A percentile compares a stretch with the other conserved stretches of the same genome.
Evolutionary conservation across 1,139 yeast genomes (phyloP).

Genomic region (Magnusiomyces sp.): DNA sequence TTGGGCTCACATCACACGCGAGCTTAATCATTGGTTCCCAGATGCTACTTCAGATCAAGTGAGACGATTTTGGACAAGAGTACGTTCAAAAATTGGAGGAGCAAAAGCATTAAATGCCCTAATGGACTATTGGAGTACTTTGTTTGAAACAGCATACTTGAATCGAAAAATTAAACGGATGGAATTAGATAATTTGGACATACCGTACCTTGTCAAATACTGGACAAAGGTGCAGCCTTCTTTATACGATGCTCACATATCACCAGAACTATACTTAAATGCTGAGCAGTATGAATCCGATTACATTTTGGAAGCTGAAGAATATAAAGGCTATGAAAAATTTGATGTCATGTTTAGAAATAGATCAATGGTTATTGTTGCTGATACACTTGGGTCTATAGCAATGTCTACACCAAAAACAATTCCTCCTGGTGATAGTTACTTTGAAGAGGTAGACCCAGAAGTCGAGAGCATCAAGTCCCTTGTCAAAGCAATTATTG

Average conservation of each 20-base stretch:
- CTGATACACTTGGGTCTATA: slow-evolving; percentile 18
- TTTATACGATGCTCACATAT: slow-evolving; percentile 27
- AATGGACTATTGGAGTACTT: slow-evolving; percentile 49
- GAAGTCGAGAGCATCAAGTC: slow-evolving; percentile 26
- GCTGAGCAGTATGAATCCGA: slow-evolving; percentile 5
- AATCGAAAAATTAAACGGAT: slow-evolving; percentile 38
- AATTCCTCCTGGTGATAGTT: not conserved
- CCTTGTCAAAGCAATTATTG: slow-evolving; percentile 48
- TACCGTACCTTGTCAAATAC: slow-evolving; percentile 42
- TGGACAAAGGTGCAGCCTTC: slow-evolving; percentile 48
- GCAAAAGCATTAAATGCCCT: slow-evolving; percentile 45
- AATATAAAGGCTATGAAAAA: slow-evolving; percentile 7
- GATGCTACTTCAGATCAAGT: slow-evolving; percentile 33
- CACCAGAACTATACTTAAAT: slow-evolving; percentile 33
- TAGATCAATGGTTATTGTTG: slow-evolving; percentile 26
- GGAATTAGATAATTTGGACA: slow-evolving; percentile 43
- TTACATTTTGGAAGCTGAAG: slow-evolving; percentile 4
- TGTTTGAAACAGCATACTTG: slow-evolving; percentile 46
- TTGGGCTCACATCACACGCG: slow-evolving; percentile 47
- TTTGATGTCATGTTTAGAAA: slow-evolving; percentile 2
- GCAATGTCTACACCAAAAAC: slow-evolving; percentile 17
- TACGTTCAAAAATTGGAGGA: slow-evolving; percentile 50
- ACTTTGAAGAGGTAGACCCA: slow-evolving; percentile 18
- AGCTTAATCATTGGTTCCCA: slow-evolving; percentile 28
- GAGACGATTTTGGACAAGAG: slow-evolving; percentile 52